Conservation (phyloP, 331 rosid species). For the Erythrophleum ivorense region DNA sequence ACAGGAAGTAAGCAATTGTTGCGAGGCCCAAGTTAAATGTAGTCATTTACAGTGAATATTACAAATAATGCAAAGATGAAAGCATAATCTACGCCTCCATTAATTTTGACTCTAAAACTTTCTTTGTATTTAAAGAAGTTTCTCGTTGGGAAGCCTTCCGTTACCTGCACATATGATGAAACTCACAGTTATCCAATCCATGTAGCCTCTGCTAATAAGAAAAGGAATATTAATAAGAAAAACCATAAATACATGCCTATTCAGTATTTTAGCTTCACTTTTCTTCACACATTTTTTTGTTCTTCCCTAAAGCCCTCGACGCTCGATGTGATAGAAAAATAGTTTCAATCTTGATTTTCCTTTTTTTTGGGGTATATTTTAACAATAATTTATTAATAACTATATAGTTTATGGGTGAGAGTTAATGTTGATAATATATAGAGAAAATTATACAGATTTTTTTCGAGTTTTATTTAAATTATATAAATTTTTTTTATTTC, state of each 20-base stretch:
- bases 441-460: no score
- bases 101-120: conserved; percentile 34
- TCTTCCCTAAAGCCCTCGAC: no score
- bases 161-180: conserved; percentile 26
- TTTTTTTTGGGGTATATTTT: no score
- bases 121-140: conserved; percentile 38
- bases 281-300: no score
- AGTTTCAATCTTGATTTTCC: background rate
- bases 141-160: conserved; percentile 31
- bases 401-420: no score
- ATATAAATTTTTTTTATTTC: no score
- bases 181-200: background rate
- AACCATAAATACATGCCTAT: background rate
- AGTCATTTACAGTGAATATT: conserved; percentile 43
- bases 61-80: conserved; percentile 42
- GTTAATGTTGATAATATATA: no score
- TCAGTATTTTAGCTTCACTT: no score
- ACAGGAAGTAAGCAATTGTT: background rate
- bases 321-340: background rate
- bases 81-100: conserved; percentile 43
- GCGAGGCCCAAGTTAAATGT: conserved; percentile 10
- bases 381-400: no score
- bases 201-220: background rate
- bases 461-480: no score
- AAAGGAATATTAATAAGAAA: no score